Base-by-base conservation (phyloP, 805 yeast genomes). In the Metschnikowia kunwiensis region DNA sequence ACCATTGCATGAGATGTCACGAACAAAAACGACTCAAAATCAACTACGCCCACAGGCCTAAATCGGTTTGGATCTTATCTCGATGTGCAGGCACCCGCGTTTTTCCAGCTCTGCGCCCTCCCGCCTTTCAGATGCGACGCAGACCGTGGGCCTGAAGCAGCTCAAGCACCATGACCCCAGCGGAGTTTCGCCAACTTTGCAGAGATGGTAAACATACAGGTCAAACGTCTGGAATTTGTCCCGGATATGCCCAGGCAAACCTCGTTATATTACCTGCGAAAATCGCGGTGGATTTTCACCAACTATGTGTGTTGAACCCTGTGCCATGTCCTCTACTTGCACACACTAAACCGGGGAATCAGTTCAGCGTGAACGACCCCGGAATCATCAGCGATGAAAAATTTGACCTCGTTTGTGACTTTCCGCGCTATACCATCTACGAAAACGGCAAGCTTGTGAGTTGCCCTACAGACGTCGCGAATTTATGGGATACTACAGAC, bases 321-420 rank as follows among this genome's bases (percentile, higher is more conserved):
- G 65, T 61, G 13, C 67, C 71, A 5, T 61, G 70, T 36, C 70
- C 72, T 2, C 42, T 67, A 15, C 37, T 65, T 3, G 63, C 55
- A 2, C 47, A 36, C 24, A 64, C 68, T 15, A 16, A 32, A 2
- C 20, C 35, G 1, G 66, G 61, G 3, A 43, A 53, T 23, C 62
- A 60, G 4, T 21, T 15, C 9, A 20, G 24, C 15, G 24, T 44
- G 15, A 38, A 23, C 12, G 32, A 42, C 19, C 6, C 8, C 6
- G 15, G 15, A n/a, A 21, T 44, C 17, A 19, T 42, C 5, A 10
- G 13, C 12, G 42, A 44, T 5, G 28, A 18, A 6, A 49, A 46
- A 12, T 53, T 63, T 36, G 61, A 65, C 42, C 46, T 63, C 29
- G 44, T 60, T 5, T 54, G 54, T 2, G 69, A 63, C 33, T 50